Evolutionary conservation across 768 basidiomycete species (phyloP), one percentile per base, ranked within the genome.

Genomic region (Hydnomerulius pinastri): DNA sequence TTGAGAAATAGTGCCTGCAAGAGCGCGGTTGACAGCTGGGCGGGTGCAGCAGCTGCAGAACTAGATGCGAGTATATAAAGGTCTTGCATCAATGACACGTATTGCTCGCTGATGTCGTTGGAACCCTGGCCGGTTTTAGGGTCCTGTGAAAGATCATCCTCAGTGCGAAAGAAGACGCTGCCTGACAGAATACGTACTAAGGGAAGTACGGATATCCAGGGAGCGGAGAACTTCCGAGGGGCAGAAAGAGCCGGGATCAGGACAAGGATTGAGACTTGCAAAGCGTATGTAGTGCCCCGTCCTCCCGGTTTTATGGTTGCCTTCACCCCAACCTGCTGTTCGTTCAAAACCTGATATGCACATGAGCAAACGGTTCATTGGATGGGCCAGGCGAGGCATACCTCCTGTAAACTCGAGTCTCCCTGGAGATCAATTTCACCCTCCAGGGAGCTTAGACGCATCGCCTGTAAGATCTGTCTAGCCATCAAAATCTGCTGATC

Each of bases 31-130:
- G 87, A 77, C 7, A 92, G 67, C 12, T 44, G 50, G 20, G 51
- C 53, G 4, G 75, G 65, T 1, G 76, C 71, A 10, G 77, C 65
- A 0, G 77, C 63, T 6, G 77, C 65, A 4, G 81, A 78, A 1
- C 76, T 73, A 58, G 86, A 92, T 6, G 82, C 82, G 17, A 91
- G 61, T 15, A 61, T 67, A 69, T 97, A 98, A 4, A 92, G 66
- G 11, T 70, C 64, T 25, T 83, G 79, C 69, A 85, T 77, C 49
- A 92, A 74, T n/a, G 66, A 59, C 20, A 86, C 75, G 59, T 85
- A 92, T 23, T 65, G 70, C 17, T 67, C 54, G 12, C 71, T 68
- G 28, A 53, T 17, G 27, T 62, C 61, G 4, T 24, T 38, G 3
- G 52, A 44, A 44, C 44, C 48, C 36, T 56, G 43, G 42, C 53